Base-by-base conservation (phyloP, 371 early-diverging fungal genomes). In the Mortierella sp. region DNA sequence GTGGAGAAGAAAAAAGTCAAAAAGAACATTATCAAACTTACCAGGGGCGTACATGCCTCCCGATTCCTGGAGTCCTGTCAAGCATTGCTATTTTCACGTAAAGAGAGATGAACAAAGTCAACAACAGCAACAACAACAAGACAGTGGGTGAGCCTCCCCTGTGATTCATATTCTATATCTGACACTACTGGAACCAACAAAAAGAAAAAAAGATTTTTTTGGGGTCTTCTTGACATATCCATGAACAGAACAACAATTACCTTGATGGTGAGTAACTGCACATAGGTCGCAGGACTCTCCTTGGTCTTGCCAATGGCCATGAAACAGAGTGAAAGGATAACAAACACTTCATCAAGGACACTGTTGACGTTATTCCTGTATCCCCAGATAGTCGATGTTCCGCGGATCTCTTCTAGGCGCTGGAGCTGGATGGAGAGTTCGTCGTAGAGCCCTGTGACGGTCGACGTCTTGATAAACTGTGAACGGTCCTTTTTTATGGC, bases 211-310 rank as follows among this genome's bases (percentile, higher is more conserved):
- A 68, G 68, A 68, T 42, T 68, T 68, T 68, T 68, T 42, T 44
- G 21, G 28, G 34, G 4, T 21, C 57, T 63, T 60, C 63, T 34
- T 38, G 31, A 31, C 38, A 65, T 19, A 31, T 38, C 38, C 24
- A 55, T 19, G n/a, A 9, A 55, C 44, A 68, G 9, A 14, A 8
- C 28, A 10, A 14, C 44, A 55, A 44, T 76, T 93, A 95, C 96
- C 91, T 95, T 94, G 73, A 95, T 94, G 8, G 96, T 95, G 1
- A 94, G 91, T 71, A 96, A 86, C 75, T 96, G 95, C 2, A 94
- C 95, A 86, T 96, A 95, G 1, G 95, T 94, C 45, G 96, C 96
- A 19, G 96, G 95, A 75, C 93, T 91, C 87, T 96, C 95, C 73
- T 92, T 91, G 83, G 93, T 95, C 78, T 95, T 95, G 26, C 96